Percentiles rank a stretch among this genome's conserved stretches.
Conservation (phyloP, 75 land plant species). For the Pseudotsuga menziesii region DNA sequence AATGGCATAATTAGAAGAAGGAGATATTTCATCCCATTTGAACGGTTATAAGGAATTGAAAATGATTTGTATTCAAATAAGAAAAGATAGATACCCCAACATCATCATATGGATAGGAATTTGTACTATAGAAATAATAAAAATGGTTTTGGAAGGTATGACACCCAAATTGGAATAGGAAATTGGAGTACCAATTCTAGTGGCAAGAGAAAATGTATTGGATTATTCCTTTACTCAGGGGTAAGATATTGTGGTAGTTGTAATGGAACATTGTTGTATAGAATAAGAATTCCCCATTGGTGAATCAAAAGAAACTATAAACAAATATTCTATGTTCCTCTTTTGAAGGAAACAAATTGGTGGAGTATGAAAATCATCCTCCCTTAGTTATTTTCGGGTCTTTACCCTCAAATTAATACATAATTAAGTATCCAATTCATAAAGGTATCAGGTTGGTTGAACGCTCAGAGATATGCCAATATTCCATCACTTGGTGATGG, state of each 20-base stretch:
- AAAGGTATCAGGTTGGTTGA: too few relatives aligned
- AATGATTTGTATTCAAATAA: neutral
- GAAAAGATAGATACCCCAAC: neutral
- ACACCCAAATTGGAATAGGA: neutral
- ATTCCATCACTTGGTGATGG: too few relatives aligned
- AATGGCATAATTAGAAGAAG: neutral
- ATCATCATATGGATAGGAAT: neutral
- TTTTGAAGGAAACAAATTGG: neutral
- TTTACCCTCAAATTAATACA: neutral
- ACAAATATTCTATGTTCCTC: neutral
- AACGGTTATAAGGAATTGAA: neutral
- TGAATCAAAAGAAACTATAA: neutral
- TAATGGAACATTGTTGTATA: neutral
- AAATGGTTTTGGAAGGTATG: constrained; percentile 2
- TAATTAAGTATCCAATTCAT: too few relatives aligned
- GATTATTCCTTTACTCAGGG: neutral
- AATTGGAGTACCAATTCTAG: neutral
- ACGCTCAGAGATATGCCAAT: too few relatives aligned
- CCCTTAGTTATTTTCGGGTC: neutral
- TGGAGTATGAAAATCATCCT: neutral
- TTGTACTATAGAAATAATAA: neutral
- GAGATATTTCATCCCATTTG: neutral
- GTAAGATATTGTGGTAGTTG: neutral
- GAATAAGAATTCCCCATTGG: neutral
- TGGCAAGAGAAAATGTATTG: neutral